Evolutionary conservation across 164 flowering plant genomes (phyloP), one percentile per base, ranked within the genome.

Genomic region (Umbellularia californica): DNA sequence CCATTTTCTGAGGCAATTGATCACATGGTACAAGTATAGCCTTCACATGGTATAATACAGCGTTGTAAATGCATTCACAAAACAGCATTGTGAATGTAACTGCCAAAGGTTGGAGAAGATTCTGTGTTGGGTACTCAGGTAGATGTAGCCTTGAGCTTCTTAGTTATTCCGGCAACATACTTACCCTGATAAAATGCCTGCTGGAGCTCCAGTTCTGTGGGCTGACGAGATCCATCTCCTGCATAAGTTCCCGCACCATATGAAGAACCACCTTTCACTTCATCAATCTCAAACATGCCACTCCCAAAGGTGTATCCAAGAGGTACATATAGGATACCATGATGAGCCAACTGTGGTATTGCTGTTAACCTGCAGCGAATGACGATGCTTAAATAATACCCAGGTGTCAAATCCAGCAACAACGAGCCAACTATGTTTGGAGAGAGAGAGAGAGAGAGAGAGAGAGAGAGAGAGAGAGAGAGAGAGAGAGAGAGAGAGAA

Each of bases 161-260:
- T 66, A 20, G 79, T 71, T 60, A 77, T 77, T 35, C 68, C 75
- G n/a, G 79, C 75, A 20, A 90, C 73, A 73, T 94, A 91, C 75
- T 85, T 87, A 22, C 98, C 98, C 75, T 94, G 98, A 80, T 91
- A 75, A 74, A 87, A 91, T 62, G 98, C 98, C 79, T 89, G 96
- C 70, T 87, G 77, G 71, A 92, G 71, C 58, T 77, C 79, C 71
- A 77, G 72, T 71, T 83, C 86, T 19, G 94, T 67, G 0, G 94
- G 92, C 72, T 86, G 88, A 70, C 94, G 83, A 0, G 90, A 82
- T 47, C 94, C 94, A 75, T 90, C 94, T 24, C 86, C 94, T 10
- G 97, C 95, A 71, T 69, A 92, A 65, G 97, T 94, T 65, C 97
- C 97, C 20, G 98, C 90, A 60, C 94, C 94, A 73, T 90, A 90